A percentile compares a stretch with the other conserved stretches of the same genome.
phyloP scores from a whole-genome alignment of 148 eudicot species.

The Talinum fruticosum region DNA sequence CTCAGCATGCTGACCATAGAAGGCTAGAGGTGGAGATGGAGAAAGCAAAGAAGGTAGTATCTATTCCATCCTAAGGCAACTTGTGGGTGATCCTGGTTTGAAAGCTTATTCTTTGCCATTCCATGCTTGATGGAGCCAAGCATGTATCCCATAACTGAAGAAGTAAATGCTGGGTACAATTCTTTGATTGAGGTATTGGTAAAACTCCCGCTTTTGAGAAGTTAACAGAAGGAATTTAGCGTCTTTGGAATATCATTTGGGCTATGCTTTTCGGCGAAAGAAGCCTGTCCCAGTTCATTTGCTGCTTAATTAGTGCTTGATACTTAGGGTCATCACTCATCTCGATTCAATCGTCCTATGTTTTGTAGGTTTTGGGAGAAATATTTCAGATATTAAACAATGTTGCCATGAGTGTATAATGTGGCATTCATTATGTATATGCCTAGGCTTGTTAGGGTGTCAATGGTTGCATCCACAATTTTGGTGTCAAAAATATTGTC shows the following conservation, averaged over 20 bases:
- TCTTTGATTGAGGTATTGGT: too few relatives aligned
- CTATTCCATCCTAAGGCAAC: too few relatives aligned
- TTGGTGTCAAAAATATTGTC: too few relatives aligned
- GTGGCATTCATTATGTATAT: slow-evolving; percentile 20
- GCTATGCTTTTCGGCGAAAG: slow-evolving; percentile 11
- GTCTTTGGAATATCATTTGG: slow-evolving; percentile 5
- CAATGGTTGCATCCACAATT: slow-evolving; percentile 17
- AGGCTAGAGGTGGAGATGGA: slow-evolving; percentile 80
- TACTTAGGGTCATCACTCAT: neutral
- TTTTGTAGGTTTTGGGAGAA: neutral
- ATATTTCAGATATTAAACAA: slow-evolving; percentile 4
- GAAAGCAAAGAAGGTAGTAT: slow-evolving; percentile 68
- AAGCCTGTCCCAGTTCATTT: slow-evolving; percentile 1
- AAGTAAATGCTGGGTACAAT: too few relatives aligned
- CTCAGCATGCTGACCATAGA: slow-evolving; percentile 90
- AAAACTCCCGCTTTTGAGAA: neutral
- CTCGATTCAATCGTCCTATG: slow-evolving; percentile 13
- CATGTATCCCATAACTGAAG: too few relatives aligned
- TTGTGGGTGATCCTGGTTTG: too few relatives aligned
- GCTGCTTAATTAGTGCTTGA: neutral
- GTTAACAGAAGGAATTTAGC: neutral
- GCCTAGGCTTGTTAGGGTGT: slow-evolving; percentile 11
- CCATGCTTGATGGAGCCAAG: too few relatives aligned
- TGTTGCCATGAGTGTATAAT: slow-evolving; percentile 9
- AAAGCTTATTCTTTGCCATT: too few relatives aligned